Conservation (phyloP, 306 rosid genomes). For the Rubus idaeus region DNA sequence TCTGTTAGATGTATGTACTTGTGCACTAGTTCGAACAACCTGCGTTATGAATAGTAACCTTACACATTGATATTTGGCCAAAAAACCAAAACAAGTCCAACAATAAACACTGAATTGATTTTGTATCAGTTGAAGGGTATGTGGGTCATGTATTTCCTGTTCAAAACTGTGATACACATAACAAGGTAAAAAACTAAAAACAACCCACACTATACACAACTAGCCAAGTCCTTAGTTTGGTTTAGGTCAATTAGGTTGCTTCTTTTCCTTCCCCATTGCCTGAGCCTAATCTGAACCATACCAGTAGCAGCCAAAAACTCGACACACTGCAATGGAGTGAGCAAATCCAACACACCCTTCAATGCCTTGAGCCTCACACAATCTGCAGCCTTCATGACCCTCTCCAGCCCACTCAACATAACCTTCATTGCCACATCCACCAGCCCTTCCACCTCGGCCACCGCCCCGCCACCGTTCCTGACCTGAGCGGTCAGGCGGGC, state of each 20-base stretch:
- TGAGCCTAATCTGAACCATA: conserved; percentile 42
- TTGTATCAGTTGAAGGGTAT: not conserved
- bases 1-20: conserved; percentile 23
- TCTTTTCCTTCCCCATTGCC: conserved; percentile 41
- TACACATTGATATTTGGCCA: not conserved
- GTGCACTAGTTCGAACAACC: not conserved
- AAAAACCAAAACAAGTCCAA: not conserved
- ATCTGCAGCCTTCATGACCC: conserved; percentile 67
- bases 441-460: conserved; percentile 18
- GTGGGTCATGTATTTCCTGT: not conserved
- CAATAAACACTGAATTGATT: not conserved
- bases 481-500: conserved; percentile 20
- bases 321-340: conserved; percentile 63
- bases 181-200: not conserved
- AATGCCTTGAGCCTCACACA: conserved; percentile 68
- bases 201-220: not conserved
- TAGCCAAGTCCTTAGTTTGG: not conserved
- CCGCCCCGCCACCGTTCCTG: conserved; percentile 3
- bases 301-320: conserved; percentile 52
- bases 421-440: conserved; percentile 46
- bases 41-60: not conserved
- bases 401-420: conserved; percentile 51
- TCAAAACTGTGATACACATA: conserved; percentile 13
- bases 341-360: conserved; percentile 59
- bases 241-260: not conserved